Base-by-base conservation (phyloP, 139 green algal species). In the Diplosphaera chodatii region DNA sequence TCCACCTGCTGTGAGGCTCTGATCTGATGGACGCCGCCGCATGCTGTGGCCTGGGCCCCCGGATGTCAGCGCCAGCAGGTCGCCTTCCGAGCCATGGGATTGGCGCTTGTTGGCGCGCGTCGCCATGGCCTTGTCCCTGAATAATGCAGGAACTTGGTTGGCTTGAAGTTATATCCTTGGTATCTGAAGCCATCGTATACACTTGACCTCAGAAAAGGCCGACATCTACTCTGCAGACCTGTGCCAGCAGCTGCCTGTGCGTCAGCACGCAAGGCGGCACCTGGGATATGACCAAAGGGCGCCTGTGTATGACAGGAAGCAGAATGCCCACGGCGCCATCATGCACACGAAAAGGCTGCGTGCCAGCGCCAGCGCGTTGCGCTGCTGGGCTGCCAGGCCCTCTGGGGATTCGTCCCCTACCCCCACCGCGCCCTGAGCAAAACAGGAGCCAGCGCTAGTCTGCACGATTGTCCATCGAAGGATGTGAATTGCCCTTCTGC, bases 301-400 rank as follows among this genome's bases (percentile, higher is more conserved):
- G 8, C 67, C 64, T 18, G 73, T 85, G 74, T 87, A 93, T 66
- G 80, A 82, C 23, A 89, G 25, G 31, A 91, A 72, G 78, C 86
- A 92, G 18, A 87, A 27, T 1, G 41, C 40, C 88, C 85, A 92
- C 4, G 88, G 88, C 33, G 86, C 64, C 21, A 79, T 29, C 68
- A 93, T 73, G 74, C 79, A 90, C 0, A 78, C 72, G 22, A 92
- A 69, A 65, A 94, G 75, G 27, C 78, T 84, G 76, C 70, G 87
- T 62, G 77, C 69, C 13, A 92, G 81, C 1, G 85, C 82, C 10
- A 34, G 28, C 3, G 83, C 79, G 55, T 91, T 89, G 29, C 25
- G 48, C 48, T 18, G 48, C 48, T 18, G 48, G 13, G 21, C 40
- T 18, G 33, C 10, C 25, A 59, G 40, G 4, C 67, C 34, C 56